Conservation (phyloP, 139 green algal genomes). For the Haematococcus sp. region DNA sequence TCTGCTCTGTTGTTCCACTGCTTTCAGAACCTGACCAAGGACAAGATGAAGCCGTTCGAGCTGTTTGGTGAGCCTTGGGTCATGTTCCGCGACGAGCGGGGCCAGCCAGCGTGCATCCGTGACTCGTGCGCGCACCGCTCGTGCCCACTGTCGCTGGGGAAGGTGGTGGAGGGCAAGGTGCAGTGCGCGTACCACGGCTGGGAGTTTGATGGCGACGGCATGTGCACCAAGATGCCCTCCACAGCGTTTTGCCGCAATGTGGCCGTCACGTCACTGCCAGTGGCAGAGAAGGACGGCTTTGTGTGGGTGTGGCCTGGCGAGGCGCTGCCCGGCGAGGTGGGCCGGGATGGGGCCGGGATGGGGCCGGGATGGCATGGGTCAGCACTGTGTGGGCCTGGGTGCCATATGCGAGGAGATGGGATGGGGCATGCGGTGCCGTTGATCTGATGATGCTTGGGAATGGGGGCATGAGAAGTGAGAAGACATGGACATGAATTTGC, state of each 20-base stretch:
- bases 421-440: too few species aligned
- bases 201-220: slow-evolving; percentile 77
- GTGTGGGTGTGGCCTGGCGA: slow-evolving; percentile 91
- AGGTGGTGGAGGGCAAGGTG: slow-evolving; percentile 62
- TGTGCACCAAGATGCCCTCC: slow-evolving; percentile 92
- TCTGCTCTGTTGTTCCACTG: not conserved
- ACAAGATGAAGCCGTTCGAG: slow-evolving; percentile 79
- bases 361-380: not conserved
- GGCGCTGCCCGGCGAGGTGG: slow-evolving; percentile 29
- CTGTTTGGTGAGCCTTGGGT: slow-evolving; percentile 96
- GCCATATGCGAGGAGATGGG: too few species aligned
- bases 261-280: slow-evolving; percentile 71
- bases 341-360: not conserved
- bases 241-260: slow-evolving; percentile 72
- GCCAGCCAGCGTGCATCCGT: slow-evolving; percentile 67
- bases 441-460: too few species aligned
- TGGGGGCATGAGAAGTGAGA: too few species aligned
- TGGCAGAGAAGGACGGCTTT: slow-evolving; percentile 88
- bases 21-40: slow-evolving; percentile 34
- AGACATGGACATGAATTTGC: too few species aligned
- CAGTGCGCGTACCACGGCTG: slow-evolving; percentile 90
- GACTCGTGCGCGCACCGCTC: slow-evolving; percentile 95
- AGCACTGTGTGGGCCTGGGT: too few species aligned
- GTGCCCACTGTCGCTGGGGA: slow-evolving; percentile 89
- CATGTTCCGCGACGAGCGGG: slow-evolving; percentile 81